phyloP scores from a whole-genome alignment of 768 basidiomycete genomes.

The Panus rudis region DNA sequence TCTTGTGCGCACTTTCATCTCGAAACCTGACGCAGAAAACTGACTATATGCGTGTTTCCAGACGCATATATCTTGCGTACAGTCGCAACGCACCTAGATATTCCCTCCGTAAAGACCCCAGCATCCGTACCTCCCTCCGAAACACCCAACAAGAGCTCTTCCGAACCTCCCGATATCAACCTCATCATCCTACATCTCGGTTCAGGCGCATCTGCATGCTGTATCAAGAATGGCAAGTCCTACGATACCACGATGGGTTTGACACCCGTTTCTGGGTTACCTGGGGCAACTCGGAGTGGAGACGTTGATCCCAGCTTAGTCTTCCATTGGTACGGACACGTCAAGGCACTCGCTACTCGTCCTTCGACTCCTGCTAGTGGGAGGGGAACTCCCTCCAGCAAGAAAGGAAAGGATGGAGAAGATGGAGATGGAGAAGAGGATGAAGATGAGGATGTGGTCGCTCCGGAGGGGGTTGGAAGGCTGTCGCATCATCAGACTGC shows the following conservation, averaged over 20 bases:
- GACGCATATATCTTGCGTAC: constrained; percentile 63
- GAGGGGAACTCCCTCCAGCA: too few species aligned
- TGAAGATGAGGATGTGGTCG: too few species aligned
- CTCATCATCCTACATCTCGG: constrained; percentile 85
- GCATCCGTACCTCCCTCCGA: neutral
- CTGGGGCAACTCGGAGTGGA: constrained; percentile 84
- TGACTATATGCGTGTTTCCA: constrained; percentile 17
- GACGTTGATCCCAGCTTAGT: constrained; percentile 80
- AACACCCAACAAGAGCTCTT: neutral
- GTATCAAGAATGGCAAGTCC: constrained; percentile 64
- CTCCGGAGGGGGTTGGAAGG: constrained; percentile 25
- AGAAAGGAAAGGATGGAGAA: constrained; percentile 42
- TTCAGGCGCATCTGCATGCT: constrained; percentile 83
- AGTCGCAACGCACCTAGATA: constrained; percentile 46
- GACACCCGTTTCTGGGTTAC: constrained; percentile 81
- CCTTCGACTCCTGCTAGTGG: too few species aligned
- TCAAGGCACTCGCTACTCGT: too few species aligned
- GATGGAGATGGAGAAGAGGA: neutral
- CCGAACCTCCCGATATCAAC: constrained; percentile 47
- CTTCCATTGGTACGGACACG: too few species aligned
- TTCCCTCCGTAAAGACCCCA: neutral
- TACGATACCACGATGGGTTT: constrained; percentile 90
- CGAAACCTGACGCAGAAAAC: neutral
- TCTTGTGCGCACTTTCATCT: constrained; percentile 41
- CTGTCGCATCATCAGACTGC: constrained; percentile 47